phyloP scores from a whole-genome alignment of 2,329 filamentous ascomycete species.

The Grosmannia clavigera region DNA sequence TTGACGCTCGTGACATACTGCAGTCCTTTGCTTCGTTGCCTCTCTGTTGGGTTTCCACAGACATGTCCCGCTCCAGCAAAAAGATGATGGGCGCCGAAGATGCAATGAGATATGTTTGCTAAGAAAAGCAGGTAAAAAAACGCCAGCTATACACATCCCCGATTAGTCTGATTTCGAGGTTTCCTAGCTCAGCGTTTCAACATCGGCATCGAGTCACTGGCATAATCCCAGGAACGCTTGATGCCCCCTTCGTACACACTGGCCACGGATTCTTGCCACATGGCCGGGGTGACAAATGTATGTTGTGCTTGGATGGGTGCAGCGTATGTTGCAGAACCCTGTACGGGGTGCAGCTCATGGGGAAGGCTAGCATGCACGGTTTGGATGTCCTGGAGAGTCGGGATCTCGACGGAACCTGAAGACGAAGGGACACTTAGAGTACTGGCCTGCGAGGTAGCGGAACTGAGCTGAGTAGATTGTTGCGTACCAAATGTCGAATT shows the following conservation, averaged over 20 bases:
- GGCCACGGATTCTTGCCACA: conserved; percentile 63
- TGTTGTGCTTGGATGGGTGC: conserved; percentile 31
- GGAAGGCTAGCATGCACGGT: conserved; percentile 32
- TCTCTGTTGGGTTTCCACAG: not conserved
- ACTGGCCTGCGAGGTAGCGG: conserved; percentile 32
- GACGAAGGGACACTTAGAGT: conserved; percentile 40
- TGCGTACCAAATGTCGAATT: conserved; percentile 83
- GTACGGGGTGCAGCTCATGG: conserved; percentile 31
- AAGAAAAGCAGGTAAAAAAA: not conserved
- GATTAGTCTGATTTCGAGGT: not conserved
- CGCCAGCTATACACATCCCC: not conserved
- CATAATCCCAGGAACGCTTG: conserved; percentile 50
- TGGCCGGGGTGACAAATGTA: conserved; percentile 54
- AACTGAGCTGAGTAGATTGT: conserved; percentile 29
- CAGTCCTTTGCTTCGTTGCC: not conserved
- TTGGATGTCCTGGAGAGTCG: conserved; percentile 41
- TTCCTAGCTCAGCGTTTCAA: conserved; percentile 4
- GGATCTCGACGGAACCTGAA: conserved; percentile 41
- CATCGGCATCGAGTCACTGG: conserved; percentile 15
- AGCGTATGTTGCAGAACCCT: conserved; percentile 36
- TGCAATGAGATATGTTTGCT: not conserved
- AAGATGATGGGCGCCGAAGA: not conserved
- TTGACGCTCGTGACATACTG: not conserved
- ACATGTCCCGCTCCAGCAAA: not conserved
- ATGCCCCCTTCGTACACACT: conserved; percentile 55